Evolutionary conservation across 2,329 filamentous ascomycete genomes (phyloP), one percentile per base, ranked within the genome.

Genomic region (Neurospora sp.): DNA sequence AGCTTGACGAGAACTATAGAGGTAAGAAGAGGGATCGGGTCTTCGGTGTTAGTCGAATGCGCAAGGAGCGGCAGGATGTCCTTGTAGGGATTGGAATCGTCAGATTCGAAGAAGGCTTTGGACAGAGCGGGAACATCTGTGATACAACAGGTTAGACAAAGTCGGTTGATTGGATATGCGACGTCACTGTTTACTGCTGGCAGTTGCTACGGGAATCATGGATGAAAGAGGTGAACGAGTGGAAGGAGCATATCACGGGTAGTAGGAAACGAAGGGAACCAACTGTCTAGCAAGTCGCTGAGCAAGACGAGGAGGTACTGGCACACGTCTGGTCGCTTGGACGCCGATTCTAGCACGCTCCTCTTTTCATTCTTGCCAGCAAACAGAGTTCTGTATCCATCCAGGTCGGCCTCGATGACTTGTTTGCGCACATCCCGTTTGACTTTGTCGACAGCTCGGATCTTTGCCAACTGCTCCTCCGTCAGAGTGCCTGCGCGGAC

Each of bases 401-500:
- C 86, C 33, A 95, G 82, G 81, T 97, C 92, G 70, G 82, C 83
- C 79, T 97, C 92, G 72, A 98, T 90, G 19, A 90, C 91, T 78
- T 95, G 89, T 79, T 90, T 91, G 78, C 94, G 89, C 82, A 93
- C 91, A 75, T 98, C 96, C 81, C 93, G 96, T 81, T 93, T 92
- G 75, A 96, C 92, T 83, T 97, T 98, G 81, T 98, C 96, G 76
- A 98, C 93, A 72, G 94, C 93, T 81, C 94, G 94, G 83, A 99
- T 97, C 86, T 94, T 95, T 84, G 91, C 92, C 76, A 97, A 88
- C 81, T 99, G 95, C 75, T 92, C 90, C 76, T 98, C 95, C 71
- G 92, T 97, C 82, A 99, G 92, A 78, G 93, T 96, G 80, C 94
- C 93, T 76, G 93, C 93, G 80, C 96, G 89, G 75, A 97, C 93